Evolutionary conservation across 176 grass and related monocot species (phyloP), one percentile per base, ranked within the genome.

Genomic region (Poa pratensis): DNA sequence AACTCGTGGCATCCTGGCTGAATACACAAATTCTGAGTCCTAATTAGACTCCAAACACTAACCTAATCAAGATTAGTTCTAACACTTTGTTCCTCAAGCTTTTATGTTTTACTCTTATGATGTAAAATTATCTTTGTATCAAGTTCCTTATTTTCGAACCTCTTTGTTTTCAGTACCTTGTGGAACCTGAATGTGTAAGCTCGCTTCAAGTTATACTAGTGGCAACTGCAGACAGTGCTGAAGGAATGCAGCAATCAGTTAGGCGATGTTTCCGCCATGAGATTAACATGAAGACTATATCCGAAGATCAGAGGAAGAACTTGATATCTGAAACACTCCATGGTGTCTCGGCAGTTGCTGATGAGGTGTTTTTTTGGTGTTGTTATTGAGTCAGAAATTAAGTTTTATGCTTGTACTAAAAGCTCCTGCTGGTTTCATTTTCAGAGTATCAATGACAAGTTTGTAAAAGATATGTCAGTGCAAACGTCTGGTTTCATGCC

Each of bases 401-500:
- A 20, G 69, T 59, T 78, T 83, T 69, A 3, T 49, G 19, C 11
- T 70, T 72, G 69, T 43, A 35, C 26, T 76, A 16, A 71, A 54
- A 69, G 39, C 23, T 24, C 6, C 2, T 53, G 60, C 81, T 43
- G 10, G n/a, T 63, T 76, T 83, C 48, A 39, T 87, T 83, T 91
- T 83, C 86, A 99, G 96, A 86, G 81, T 65, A 92, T 92, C 69
- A 80, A 81, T 77, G 81, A 90, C 54, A 94, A 92, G 69, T 90
- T 96, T 40, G 48, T 92, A 77, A 99, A 92, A 94, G 90, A 96
- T 87, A 73, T 92, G 49, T 76, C 86, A 77, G 88, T 80, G 16
- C 96, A 94, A 90, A 96, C 90, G 3, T 92, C 93, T 37, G 96
- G 96, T 61, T 99, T 99, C 86, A 96, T 92, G 86, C 91, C 90